Percentiles rank a stretch among this genome's conserved stretches.
phyloP scores from a whole-genome alignment of 257 asterid genomes.

The Cruciata laevipes region DNA sequence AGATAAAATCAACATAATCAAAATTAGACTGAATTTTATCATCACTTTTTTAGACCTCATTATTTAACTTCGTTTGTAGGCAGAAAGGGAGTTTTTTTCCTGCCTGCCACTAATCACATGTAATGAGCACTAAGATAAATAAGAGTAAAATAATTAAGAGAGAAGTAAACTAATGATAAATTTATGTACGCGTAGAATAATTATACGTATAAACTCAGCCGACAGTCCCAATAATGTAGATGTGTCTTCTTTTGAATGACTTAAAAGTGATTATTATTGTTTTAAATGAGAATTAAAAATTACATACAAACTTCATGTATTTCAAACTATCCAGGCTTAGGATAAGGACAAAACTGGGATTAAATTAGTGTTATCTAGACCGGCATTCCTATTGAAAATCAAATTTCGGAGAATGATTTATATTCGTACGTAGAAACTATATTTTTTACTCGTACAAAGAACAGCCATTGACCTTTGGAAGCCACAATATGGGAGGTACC shows the following conservation, averaged over 20 bases:
- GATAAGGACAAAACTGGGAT: conserved; percentile 1
- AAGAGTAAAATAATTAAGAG: neutral
- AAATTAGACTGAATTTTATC: too few species aligned
- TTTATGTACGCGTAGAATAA: conserved; percentile 12
- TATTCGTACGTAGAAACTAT: neutral
- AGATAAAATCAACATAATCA: too few species aligned
- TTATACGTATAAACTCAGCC: conserved; percentile 16
- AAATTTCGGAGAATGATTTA: neutral
- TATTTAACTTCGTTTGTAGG: too few species aligned
- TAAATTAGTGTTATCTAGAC: conserved; percentile 9
- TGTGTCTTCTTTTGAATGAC: conserved; percentile 20
- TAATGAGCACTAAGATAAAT: conserved; percentile 9
- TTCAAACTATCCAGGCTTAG: neutral
- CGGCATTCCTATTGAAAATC: neutral
- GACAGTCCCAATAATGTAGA: conserved; percentile 36
- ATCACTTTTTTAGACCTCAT: too few species aligned
- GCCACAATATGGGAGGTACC: neutral
- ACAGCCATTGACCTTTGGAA: neutral
- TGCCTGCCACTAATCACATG: conserved; percentile 27
- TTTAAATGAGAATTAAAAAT: neutral
- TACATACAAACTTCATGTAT: neutral
- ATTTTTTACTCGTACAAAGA: neutral
- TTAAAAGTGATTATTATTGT: neutral
- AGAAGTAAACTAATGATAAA: conserved; percentile 3
- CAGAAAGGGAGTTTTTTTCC: conserved; percentile 2